Conservation (phyloP, 768 basidiomycete genomes). For the Collybia sordida region DNA sequence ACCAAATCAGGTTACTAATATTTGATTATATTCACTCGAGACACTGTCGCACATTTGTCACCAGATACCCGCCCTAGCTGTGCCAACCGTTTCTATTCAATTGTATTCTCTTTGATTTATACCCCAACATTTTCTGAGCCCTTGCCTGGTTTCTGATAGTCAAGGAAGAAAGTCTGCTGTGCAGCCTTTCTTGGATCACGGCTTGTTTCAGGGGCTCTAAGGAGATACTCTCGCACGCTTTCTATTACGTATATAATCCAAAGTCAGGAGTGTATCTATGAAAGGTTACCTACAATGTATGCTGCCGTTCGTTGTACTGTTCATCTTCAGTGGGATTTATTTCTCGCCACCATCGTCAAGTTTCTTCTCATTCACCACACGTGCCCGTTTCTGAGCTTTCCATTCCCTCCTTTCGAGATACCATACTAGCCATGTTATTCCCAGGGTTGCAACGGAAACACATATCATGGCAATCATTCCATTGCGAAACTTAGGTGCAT, state of each 20-base stretch:
- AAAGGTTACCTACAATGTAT: no score
- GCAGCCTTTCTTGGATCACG: background rate
- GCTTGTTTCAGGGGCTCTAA: background rate
- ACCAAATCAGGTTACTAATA: no score
- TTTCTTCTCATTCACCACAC: no score
- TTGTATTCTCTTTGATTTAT: background rate
- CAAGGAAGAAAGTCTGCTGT: background rate
- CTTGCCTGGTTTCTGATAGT: no score
- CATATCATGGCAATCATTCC: conserved; percentile 73
- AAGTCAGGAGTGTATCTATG: no score
- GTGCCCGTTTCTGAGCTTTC: background rate
- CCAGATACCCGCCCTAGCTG: no score
- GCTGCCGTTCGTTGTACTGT: no score
- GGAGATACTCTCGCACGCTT: background rate
- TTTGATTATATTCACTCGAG: no score
- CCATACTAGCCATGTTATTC: conserved; percentile 56
- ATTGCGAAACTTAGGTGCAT: conserved; percentile 64
- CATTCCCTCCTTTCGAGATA: conserved; percentile 43
- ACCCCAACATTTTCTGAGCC: background rate
- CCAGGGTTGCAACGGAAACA: conserved; percentile 53
- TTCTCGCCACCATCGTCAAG: no score
- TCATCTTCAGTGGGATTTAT: no score
- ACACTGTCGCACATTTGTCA: no score
- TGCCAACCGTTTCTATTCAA: background rate
- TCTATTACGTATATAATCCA: no score